A percentile compares a stretch with the other conserved stretches of the same genome.
Evolutionary conservation across 441 rosid genomes (phyloP).

Genomic region (Eugenia klotzschiana): DNA sequence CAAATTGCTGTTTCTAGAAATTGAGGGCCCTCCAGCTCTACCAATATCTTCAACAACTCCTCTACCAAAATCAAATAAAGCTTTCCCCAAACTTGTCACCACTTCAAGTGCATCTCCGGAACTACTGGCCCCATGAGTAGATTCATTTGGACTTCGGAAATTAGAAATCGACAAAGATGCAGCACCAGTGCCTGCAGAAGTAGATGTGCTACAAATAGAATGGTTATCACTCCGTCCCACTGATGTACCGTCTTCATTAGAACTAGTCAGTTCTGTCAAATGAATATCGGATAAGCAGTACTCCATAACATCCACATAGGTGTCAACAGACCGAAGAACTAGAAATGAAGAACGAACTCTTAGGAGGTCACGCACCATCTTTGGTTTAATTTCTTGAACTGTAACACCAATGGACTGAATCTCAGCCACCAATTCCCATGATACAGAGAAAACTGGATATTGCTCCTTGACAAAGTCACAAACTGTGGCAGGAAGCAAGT

Average conservation of each 20-base stretch:
- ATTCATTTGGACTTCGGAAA: constrained; percentile 17
- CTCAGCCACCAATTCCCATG: constrained; percentile 90
- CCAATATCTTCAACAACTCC: constrained; percentile 97
- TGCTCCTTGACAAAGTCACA: constrained; percentile 96
- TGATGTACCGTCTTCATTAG: constrained; percentile 16
- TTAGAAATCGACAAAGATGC: constrained; percentile 20
- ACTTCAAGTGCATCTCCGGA: constrained; percentile 98
- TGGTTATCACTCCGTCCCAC: constrained; percentile 9
- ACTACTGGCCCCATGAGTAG: constrained; percentile 37
- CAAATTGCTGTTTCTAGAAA: constrained; percentile 20
- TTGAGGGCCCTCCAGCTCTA: constrained; percentile 43
- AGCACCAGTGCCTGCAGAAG: constrained; percentile 27
- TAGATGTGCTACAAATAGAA: constrained; percentile 12
- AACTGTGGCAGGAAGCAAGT: constrained; percentile 86
- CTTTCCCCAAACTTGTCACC: constrained; percentile 90
- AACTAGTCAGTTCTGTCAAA: constrained; percentile 30
- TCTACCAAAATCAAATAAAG: constrained; percentile 90
- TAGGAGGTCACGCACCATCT: constrained; percentile 92
- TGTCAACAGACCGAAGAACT: constrained; percentile 76
- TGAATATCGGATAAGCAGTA: constrained; percentile 87
- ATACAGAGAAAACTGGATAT: constrained; percentile 88
- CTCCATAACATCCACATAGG: constrained; percentile 82
- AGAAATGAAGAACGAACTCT: constrained; percentile 49
- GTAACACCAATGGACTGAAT: constrained; percentile 68
- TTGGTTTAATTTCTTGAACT: constrained; percentile 81